Evolutionary conservation across 1,284 basidiomycete species (phyloP), one percentile per base, ranked within the genome.

Genomic region (Trametes hirsuta): DNA sequence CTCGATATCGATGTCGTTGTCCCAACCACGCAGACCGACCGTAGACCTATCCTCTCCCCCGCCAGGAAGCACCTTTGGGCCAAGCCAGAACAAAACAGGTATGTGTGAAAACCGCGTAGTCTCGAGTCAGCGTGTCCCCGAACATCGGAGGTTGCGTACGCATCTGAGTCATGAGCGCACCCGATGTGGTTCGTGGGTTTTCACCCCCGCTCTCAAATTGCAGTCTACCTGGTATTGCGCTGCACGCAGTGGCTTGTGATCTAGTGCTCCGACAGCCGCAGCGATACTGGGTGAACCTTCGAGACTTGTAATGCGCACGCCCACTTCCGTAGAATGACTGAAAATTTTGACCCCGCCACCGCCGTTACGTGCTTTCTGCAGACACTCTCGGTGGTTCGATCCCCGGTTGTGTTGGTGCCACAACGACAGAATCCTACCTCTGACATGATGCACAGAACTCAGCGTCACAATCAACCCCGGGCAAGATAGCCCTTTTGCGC

Each of bases 401-500:
- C 5, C 30, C 30, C 47, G 21, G 18, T 12, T 36, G 11, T 47
- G 8, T 36, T 14, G 47, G 34, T 12, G 3, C 24, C 24, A 5
- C 24, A 11, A 14, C 25, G 14, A 47, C 24, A 14, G 25, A 15
- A 9, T 40, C 11, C 6, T 22, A 40, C 12, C 14, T 42, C 40
- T 15, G 14, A 21, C 35, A 4, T 39, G 9, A 25, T 14, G 22
- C 9, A 15, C 62, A 72, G 72, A 79, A 21, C 74, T 86, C 22
- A 77, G 72, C n/a, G 65, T 86, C 18, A 81, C 78, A 0, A 76
- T 85, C 40, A 76, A 73, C 8, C 75, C 81, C 6, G 80, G 77
- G 4, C 72, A 77, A 47, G 73, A 72, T 55, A 61, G 57, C 44
- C 52, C 60, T 10, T 50, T 60, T 15, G 53, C 59, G 10, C 73